Evolutionary conservation across 352 stramenopile species (phyloP), one percentile per base, ranked within the genome.

Genomic region (Globisporangium iwayamae): DNA sequence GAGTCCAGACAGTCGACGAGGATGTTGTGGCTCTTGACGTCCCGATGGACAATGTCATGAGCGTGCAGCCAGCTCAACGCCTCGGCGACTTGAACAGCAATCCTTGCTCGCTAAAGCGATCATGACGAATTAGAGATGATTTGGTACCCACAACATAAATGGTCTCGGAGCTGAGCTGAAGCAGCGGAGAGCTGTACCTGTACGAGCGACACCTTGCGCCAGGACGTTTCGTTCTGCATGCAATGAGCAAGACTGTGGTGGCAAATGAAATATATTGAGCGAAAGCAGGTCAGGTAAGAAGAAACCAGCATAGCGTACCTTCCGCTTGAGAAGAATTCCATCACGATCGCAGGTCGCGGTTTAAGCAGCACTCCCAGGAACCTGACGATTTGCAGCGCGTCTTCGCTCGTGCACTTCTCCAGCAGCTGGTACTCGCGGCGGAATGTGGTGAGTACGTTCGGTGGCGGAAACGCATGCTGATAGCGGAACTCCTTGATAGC

Each of bases 21-120:
- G 47, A 83, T 75, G 53, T 83, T 83, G 54, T 79, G 68, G 10
- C 60, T 66, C 63, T 83, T 83, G 48, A 83, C 67, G 52, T 83
- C 73, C 5, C 75, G 75, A 60, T 83, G 75, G 13, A 81, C 67
- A 30, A 83, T 63, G 54, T 71, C 46, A 47, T 74, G 65, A 2
- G 52, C 43, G 56, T 83, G 75, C 36, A 83, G 54, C 65, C 69
- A 79, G 11, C 62, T 66, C 16, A 81, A 52, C 16, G 63, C 73
- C 30, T 59, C 46, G 2, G 68, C 73, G 30, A 83, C 71, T 60
- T 74, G 71, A 25, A 79, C 36, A 30, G 60, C 72, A 56, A 79
- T 66, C 9, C 39, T 38, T 38, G 45, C 30, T 81, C 74, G 76
- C 73, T 78, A 48, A 16, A 34, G 50, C 46, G 38, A 28, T 36